These are phyloP conservation scores for Chrysanthemum seticuspe DNA, from an alignment of 129 eudicot genomes.

Conservation along the genomic window DNA sequence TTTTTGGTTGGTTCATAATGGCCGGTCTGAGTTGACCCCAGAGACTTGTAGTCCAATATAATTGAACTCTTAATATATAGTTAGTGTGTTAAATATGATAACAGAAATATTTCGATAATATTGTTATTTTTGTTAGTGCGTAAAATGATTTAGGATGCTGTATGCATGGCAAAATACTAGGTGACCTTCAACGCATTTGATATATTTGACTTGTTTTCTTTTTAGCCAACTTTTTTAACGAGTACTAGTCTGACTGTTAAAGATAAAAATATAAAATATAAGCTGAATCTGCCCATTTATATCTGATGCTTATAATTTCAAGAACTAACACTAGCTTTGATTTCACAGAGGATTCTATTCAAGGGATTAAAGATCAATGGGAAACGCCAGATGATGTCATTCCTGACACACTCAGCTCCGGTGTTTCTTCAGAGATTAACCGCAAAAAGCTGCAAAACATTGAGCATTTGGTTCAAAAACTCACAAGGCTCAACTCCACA, in stretches of 20 bases:
- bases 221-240: neutral
- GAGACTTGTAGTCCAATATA: neutral
- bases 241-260: neutral
- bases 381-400: conserved; percentile 32
- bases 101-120: neutral
- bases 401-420: conserved; percentile 28
- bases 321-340: conserved; percentile 9
- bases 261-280: conserved; percentile 12
- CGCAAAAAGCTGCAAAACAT: conserved; percentile 18
- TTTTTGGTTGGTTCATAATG: neutral
- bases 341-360: conserved; percentile 39
- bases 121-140: neutral
- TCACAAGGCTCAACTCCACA: conserved; percentile 14
- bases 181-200: neutral
- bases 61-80: neutral
- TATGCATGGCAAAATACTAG: neutral
- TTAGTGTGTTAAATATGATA: neutral
- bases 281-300: neutral
- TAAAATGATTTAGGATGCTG: neutral
- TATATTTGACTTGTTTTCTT: neutral
- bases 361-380: conserved; percentile 31
- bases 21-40: neutral
- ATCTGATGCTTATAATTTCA: conserved; percentile 4
- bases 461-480: conserved; percentile 13
- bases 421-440: conserved; percentile 47